Evolutionary conservation across 108 stramenopile species (phyloP), one percentile per base, ranked within the genome.

Genomic region (Seminavis robusta): DNA sequence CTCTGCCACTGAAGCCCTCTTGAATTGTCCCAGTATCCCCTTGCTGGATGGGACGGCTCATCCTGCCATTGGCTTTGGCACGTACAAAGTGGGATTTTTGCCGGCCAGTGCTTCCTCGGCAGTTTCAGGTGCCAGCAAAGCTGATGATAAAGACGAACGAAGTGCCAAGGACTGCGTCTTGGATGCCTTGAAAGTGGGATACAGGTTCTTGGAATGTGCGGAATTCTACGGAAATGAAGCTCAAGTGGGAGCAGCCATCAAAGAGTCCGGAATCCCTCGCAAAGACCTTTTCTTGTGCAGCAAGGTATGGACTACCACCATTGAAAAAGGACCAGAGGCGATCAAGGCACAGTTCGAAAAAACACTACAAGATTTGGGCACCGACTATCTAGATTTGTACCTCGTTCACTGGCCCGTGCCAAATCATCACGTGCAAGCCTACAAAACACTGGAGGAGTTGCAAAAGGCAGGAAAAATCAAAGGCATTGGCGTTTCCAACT

Each of bases 381-480:
- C 91, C 2, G 77, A 88, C 48, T 93, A 92, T 56, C 25, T 97
- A 28, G 96, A 97, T 74, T 61, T 97, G 37, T 88, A 86, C 57
- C 73, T 91, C 15, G 73, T 97, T 32, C 96, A 97, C 69, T 97
- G 96, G 96, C 91, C 94, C 20, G 94, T 95, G 23, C 91, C 91
- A 4, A 80, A 73, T 24, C 80, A 91, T 39, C 90, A 91, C 59
- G 89, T 95, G 9, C 75, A 69, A 30, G 94, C 91, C 2, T 92
- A 91, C 76, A 82, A 87, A 51, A 81, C 69, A 13, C 51, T 95
- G 25, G 68, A 83, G 45, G 42, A 67, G 17, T 45, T 84, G 1
- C 38, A 69, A n/a, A 36, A 63, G 9, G 78, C 80, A 52, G 95
- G 95, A 20, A 80, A 86, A 54, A 72, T 93, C 23, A 67, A 60